Evolutionary conservation across 2,329 filamentous ascomycete species (phyloP), one percentile per base, ranked within the genome.

Genomic region (Aureobasidium musti): DNA sequence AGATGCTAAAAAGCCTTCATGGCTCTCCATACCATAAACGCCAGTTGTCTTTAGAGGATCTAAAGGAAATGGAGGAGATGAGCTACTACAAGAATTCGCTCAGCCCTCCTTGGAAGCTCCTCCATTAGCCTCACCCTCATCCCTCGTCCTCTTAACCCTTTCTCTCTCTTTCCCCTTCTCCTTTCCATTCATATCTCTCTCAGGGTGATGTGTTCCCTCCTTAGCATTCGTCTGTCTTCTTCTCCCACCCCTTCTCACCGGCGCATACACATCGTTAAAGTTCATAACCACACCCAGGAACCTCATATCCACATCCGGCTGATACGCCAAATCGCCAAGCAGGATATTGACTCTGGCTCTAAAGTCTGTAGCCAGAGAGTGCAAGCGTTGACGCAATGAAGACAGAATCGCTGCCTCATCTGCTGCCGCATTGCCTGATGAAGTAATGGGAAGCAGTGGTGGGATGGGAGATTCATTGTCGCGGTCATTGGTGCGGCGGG

Each of bases 211-310:
- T n/a, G 26, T 8, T 19, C 5, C 49, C 13, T 37, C 60, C 7
- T 11, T 43, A 8, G 21, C 60, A 14, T 14, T 13, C 10, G 26
- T 43, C 28, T 50, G 37, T 17, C 43, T 57, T 8, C 63, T 54
- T 21, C 52, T 69, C 73, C 45, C 59, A 41, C 67, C 84, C 76
- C 88, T 85, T 73, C 88, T 83, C 52, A 88, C 86, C 17, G 91
- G 91, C 78, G 91, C 86, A 78, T 98, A 98, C 30, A 96, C 91
- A 76, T 98, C 94, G 78, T 99, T 99, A 79, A 98, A 99, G 79
- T 98, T 99, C 92, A 99, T 98, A 47, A 95, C 91, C 54, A 98
- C 92, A 45, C 92, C 95, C 71, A 99, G 80, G 82, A 98, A 98
- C 65, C 94, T 85, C 88, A 99, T 91, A 77, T 99, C 95, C 61